Base-by-base conservation (phyloP, 2,329 filamentous ascomycete species). In the Escovopsis sp. region DNA sequence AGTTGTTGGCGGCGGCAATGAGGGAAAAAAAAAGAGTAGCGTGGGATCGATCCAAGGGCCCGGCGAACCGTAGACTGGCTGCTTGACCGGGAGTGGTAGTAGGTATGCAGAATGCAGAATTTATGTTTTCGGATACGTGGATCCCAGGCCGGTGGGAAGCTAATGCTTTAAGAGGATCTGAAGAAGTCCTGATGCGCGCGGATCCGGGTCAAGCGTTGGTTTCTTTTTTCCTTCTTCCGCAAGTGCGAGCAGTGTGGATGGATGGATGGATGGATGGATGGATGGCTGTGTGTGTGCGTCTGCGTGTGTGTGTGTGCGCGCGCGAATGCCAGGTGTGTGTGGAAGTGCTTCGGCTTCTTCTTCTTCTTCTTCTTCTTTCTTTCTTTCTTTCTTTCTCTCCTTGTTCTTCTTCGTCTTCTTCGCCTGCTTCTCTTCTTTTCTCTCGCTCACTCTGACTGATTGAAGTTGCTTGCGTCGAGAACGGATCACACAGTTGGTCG, bases 1-100 rank as follows among this genome's bases (percentile, higher is more conserved):
- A 58, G 56, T 49, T 49, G 39, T 53, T 54, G 51, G 43, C 45
- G 56, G 53, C 56, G 52, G 54, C 48, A 35, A 35, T 35, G 33
- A n/a, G 33, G 5, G 20, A 20, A 20, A 20, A 20, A 20, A 5
- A 20, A 20, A 5, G 5, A 46, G 53, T 55, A 57, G 55, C 55
- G 55, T 53, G 51, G 52, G 38, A 34, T 43, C 41, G 20, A 20
- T 20, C 20, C 20, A 40, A 35, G 36, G 12, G 24, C 37, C 33
- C 24, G 33, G 44, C 40, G 44, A 20, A 39, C 20, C 32, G 39
- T 39, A 15, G 24, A 33, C n/a, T 40, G 41, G 27, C 29, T 41
- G 20, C 20, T 20, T 20, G 20, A 20, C 20, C 20, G 20, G 20
- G 20, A 30, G 36, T 35, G 35, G 16, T 46, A n/a, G 15, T n/a